Conservation (phyloP, 202 grass and related monocot genomes). For the Setaria italica region DNA sequence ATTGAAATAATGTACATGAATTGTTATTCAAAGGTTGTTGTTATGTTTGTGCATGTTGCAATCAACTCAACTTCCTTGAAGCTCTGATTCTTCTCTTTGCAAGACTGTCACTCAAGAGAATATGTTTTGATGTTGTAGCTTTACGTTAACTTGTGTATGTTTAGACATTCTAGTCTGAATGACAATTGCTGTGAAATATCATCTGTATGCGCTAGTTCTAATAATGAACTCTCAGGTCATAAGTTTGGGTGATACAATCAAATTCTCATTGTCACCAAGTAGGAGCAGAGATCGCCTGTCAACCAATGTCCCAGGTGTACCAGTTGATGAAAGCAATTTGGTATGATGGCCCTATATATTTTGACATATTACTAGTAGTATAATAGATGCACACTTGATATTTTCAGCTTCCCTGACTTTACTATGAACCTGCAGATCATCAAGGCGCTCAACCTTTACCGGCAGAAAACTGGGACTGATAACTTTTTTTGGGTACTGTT, state of each 20-base stretch:
- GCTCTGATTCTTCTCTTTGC: background rate
- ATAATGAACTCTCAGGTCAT: slow-evolving; percentile 70
- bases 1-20: slow-evolving; percentile 17
- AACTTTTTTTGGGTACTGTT: slow-evolving; percentile 90
- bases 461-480: slow-evolving; percentile 91
- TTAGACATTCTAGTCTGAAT: background rate
- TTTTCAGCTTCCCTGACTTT: slow-evolving; percentile 21
- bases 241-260: slow-evolving; percentile 97
- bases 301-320: slow-evolving; percentile 88
- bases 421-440: slow-evolving; percentile 73
- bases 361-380: slow-evolving; percentile 13
- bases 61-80: slow-evolving; percentile 1
- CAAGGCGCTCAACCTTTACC: slow-evolving; percentile 94
- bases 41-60: background rate
- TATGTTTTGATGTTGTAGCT: slow-evolving; percentile 15
- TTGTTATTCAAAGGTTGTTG: background rate
- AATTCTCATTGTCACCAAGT: slow-evolving; percentile 95
- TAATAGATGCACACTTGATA: slow-evolving; percentile 23
- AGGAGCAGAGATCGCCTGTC: slow-evolving; percentile 91
- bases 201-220: slow-evolving; percentile 21
- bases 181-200: background rate
- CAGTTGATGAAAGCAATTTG: slow-evolving; percentile 93
- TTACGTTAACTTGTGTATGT: background rate
- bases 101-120: slow-evolving; percentile 6
- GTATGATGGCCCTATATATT: slow-evolving; percentile 47